Evolutionary conservation across 495 filamentous ascomycete genomes (phyloP).

Genomic region (Podospora comata): DNA sequence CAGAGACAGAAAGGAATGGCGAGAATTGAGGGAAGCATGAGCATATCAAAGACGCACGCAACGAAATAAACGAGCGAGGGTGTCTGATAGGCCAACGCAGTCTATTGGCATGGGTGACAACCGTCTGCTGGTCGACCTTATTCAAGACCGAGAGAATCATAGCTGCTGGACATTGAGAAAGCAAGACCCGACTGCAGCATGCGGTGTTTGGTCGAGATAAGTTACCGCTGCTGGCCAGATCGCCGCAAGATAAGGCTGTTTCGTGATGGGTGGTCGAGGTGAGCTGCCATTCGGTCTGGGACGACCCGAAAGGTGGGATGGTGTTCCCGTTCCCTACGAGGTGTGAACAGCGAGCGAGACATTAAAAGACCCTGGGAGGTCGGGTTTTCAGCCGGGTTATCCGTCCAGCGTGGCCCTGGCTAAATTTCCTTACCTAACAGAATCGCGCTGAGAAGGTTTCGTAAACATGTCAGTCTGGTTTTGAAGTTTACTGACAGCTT

Average conservation of each 20-base stretch:
- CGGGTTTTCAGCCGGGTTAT: neutral
- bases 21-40: neutral
- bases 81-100: neutral
- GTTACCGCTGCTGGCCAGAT: neutral
- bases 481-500: neutral
- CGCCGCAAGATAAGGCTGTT: neutral
- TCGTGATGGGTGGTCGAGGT: neutral
- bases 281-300: neutral
- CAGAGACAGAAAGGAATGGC: neutral
- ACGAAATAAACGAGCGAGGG: neutral
- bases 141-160: neutral
- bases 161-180: neutral
- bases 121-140: neutral
- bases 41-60: neutral
- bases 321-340: neutral
- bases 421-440: neutral
- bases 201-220: conserved; percentile 1
- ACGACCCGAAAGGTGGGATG: neutral
- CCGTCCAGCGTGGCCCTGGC: neutral
- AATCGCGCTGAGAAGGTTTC: neutral
- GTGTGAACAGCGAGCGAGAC: neutral
- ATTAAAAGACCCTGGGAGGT: neutral
- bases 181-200: neutral
- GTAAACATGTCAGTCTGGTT: neutral
- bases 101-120: neutral